phyloP scores from a whole-genome alignment of 2,329 filamentous ascomycete species.

The Malbranchea cinnamomea region DNA sequence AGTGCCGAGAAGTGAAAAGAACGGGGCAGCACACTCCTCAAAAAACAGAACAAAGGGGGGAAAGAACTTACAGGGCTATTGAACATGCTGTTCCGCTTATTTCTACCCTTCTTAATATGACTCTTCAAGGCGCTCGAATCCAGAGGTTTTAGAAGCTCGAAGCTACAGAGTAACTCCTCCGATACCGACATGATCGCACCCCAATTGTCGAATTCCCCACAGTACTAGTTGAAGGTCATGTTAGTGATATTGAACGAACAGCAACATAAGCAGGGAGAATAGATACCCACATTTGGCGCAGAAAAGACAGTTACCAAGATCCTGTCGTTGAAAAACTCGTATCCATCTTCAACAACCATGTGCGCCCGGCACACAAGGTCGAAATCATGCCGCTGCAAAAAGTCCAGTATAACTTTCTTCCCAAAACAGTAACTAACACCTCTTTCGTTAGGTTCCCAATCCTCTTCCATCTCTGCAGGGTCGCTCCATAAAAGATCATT shows the following conservation, averaged over 20 bases:
- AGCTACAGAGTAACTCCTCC: conserved; percentile 82
- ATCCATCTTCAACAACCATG: conserved; percentile 98
- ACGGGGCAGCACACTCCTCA: conserved; percentile 10
- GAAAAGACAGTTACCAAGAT: conserved; percentile 95
- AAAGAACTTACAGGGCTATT: conserved; percentile 76
- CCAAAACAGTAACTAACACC: conserved; percentile 98
- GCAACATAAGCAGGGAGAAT: neutral
- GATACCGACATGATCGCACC: conserved; percentile 98
- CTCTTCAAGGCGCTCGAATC: conserved; percentile 94
- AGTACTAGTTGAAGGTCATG: conserved; percentile 56
- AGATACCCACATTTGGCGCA: conserved; percentile 70
- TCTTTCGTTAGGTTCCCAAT: conserved; percentile 95
- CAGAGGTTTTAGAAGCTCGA: conserved; percentile 88
- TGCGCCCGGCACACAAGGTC: conserved; percentile 93
- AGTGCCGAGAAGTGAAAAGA: conserved; percentile 13
- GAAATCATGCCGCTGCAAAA: conserved; percentile 87
- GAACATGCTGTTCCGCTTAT: conserved; percentile 85
- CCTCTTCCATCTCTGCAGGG: conserved; percentile 91
- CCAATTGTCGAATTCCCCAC: conserved; percentile 98
- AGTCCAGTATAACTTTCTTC: conserved; percentile 95
- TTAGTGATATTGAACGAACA: conserved; percentile 14
- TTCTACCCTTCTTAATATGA: conserved; percentile 96
- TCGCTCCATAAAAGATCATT: conserved; percentile 97
- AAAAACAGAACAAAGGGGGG: neutral
- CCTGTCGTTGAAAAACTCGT: conserved; percentile 95